Evolutionary conservation across 768 basidiomycete genomes (phyloP), one percentile per base, ranked within the genome.

Genomic region (Rhizopogon roseolus): DNA sequence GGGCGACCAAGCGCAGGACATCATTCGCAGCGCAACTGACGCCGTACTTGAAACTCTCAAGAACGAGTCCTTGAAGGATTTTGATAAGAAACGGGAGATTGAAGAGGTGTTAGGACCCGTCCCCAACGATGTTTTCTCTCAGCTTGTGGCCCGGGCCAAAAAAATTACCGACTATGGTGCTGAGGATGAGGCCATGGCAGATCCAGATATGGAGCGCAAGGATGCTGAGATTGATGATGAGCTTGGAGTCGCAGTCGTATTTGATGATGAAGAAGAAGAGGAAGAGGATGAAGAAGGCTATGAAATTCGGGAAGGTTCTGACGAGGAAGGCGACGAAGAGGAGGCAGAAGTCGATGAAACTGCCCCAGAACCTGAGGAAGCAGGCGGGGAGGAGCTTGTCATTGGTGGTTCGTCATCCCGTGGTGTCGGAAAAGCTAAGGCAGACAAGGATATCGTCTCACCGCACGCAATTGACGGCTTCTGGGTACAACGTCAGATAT

Each of bases 401-500:
- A 85, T 97, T 53, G 90, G 90, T 25, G 85, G 84, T 54, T 75
- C 82, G 0, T 77, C 83, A 13, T 58, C 73, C 25, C 73, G 70
- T 52, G 64, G 66, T 41, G 68, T 72, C 32, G 69, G 73, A 19
- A 78, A 77, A 50, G 66, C 76, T 52, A 84, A 84, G 62, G 76
- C 74, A 42, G 85, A 90, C 70, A 85, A 86, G 61, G 90, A 92
- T 61, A 73, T 84, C 50, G 86, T 98, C 39, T 86, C 93, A 0
- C 93, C 94, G 0, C 93, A 97, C 57, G 80, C 86, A 49, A 86
- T 99, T 63, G 96, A 99, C 67, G 96, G 84, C 27, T 98, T 98
- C 83, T 99, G 95, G 95, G 92, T 99, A 0, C 97, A 99, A 65
- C 87, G 95, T 1, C 89, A 96, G 55, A 86, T 98, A 49, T 83